A percentile compares a stretch with the other conserved stretches of the same genome.
These are phyloP conservation scores for Talaromyces thailandensis DNA, from an alignment of 495 filamentous ascomycete genomes.

Conservation along the genomic window DNA sequence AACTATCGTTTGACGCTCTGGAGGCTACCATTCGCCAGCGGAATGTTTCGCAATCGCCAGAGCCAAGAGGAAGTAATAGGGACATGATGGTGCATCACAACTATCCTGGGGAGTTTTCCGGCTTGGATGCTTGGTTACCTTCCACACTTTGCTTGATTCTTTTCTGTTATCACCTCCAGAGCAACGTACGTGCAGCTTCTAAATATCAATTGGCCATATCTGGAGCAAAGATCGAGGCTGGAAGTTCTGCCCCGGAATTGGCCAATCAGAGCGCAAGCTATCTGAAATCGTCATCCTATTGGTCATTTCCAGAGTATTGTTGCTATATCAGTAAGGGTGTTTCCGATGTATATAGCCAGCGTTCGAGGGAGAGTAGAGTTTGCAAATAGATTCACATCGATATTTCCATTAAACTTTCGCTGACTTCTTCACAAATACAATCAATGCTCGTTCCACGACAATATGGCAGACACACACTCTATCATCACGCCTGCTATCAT, in stretches of 20 bases:
- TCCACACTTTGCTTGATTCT: background rate
- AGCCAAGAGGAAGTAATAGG: background rate
- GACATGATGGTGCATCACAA: background rate
- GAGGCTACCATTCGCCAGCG: background rate
- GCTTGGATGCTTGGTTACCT: background rate
- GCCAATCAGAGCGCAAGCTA: background rate
- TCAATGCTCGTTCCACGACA: background rate
- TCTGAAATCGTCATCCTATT: background rate
- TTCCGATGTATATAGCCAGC: background rate
- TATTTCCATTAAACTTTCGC: background rate
- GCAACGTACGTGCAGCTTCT: background rate
- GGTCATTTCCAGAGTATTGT: background rate
- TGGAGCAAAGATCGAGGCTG: background rate
- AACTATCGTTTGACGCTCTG: constrained; percentile 13
- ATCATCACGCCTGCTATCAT: constrained; percentile 36
- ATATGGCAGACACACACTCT: background rate
- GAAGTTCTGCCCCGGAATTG: background rate
- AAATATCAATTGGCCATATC: background rate
- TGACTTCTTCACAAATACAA: background rate
- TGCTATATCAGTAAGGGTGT: background rate
- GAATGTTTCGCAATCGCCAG: background rate
- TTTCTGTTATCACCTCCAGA: background rate
- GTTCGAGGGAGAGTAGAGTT: background rate
- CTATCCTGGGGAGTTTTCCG: background rate
- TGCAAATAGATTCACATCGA: background rate